These are phyloP conservation scores for Ceratocystiopsis brevicomis DNA, from an alignment of 2,329 filamentous ascomycete genomes.

Conservation along the genomic window DNA sequence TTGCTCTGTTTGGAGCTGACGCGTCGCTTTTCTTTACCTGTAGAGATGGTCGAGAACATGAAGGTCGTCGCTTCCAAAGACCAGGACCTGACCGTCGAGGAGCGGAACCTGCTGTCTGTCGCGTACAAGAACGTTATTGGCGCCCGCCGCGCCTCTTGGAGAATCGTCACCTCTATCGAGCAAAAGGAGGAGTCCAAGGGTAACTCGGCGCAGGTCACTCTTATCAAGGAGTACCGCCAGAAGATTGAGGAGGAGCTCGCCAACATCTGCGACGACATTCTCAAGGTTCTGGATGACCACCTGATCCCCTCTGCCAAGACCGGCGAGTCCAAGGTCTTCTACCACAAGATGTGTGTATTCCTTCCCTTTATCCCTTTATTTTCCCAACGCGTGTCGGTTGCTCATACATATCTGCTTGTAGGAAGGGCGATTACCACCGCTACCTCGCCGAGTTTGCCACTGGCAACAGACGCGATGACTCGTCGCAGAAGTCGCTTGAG, in stretches of 20 bases:
- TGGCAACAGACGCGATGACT: slow-evolving; percentile 86
- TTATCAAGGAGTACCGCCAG: slow-evolving; percentile 95
- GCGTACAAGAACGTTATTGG: slow-evolving; percentile 99
- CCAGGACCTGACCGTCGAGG: slow-evolving; percentile 71
- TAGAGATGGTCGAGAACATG: slow-evolving; percentile 99
- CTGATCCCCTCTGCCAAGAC: slow-evolving; percentile 84
- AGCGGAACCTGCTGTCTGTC: slow-evolving; percentile 92
- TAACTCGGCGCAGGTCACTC: slow-evolving; percentile 70
- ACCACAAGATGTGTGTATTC: slow-evolving; percentile 78
- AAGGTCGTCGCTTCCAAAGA: slow-evolving; percentile 88
- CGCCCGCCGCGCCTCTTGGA: slow-evolving; percentile 90
- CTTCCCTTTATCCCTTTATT: neutral
- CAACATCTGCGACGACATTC: slow-evolving; percentile 94
- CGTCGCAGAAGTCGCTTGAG: slow-evolving; percentile 84
- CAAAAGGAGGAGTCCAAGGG: slow-evolving; percentile 99
- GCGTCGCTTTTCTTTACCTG: slow-evolving; percentile 2
- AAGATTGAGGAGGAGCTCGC: slow-evolving; percentile 94
- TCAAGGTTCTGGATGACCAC: slow-evolving; percentile 82
- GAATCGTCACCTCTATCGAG: slow-evolving; percentile 96
- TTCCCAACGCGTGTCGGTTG: neutral
- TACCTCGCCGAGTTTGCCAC: slow-evolving; percentile 94
- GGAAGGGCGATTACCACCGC: slow-evolving; percentile 99
- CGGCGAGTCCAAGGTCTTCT: slow-evolving; percentile 97
- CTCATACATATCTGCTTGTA: slow-evolving; percentile 21
- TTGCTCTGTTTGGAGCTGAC: slow-evolving; percentile 1